A percentile compares a stretch with the other conserved stretches of the same genome.
Evolutionary conservation across 805 yeast genomes (phyloP).

Genomic region (Cyberlindnera meyerae): DNA sequence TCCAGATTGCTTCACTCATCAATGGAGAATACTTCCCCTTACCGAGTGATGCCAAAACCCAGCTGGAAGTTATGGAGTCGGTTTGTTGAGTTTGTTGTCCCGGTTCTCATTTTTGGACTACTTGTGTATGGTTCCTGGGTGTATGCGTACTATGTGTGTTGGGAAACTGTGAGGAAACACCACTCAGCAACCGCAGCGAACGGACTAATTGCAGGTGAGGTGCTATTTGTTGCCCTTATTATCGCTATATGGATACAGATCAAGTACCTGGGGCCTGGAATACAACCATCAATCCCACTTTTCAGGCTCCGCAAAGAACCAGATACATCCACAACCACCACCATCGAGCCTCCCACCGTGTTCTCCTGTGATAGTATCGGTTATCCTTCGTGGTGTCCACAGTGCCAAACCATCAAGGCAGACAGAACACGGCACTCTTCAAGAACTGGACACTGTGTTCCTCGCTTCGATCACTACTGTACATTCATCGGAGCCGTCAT

Average conservation of each 20-base stretch:
- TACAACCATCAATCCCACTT: slow-evolving; percentile 35
- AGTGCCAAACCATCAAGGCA: slow-evolving; percentile 60
- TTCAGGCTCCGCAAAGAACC: slow-evolving; percentile 26
- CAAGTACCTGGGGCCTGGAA: slow-evolving; percentile 55
- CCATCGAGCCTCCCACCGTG: slow-evolving; percentile 50
- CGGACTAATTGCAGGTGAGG: slow-evolving; percentile 29
- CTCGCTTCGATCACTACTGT: slow-evolving; percentile 82
- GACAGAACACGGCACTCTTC: slow-evolving; percentile 70
- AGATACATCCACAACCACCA: too few relatives aligned
- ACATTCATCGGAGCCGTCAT: slow-evolving; percentile 69
- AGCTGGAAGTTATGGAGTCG: slow-evolving; percentile 1
- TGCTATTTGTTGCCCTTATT: slow-evolving; percentile 26
- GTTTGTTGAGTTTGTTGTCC: slow-evolving; percentile 4
- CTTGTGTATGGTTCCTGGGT: slow-evolving; percentile 22
- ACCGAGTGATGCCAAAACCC: not conserved
- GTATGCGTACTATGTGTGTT: slow-evolving; percentile 26
- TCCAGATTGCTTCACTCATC: not conserved
- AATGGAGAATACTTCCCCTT: not conserved
- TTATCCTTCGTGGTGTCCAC: slow-evolving; percentile 69
- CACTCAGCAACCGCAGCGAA: slow-evolving; percentile 27
- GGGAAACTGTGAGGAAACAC: slow-evolving; percentile 24
- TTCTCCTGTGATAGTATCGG: slow-evolving; percentile 73
- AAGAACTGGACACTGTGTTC: slow-evolving; percentile 51
- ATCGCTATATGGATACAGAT: slow-evolving; percentile 42
- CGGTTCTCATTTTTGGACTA: slow-evolving; percentile 7